These are phyloP conservation scores for Nemania sp. DNA, from an alignment of 2,329 filamentous ascomycete species.

Conservation along the genomic window DNA sequence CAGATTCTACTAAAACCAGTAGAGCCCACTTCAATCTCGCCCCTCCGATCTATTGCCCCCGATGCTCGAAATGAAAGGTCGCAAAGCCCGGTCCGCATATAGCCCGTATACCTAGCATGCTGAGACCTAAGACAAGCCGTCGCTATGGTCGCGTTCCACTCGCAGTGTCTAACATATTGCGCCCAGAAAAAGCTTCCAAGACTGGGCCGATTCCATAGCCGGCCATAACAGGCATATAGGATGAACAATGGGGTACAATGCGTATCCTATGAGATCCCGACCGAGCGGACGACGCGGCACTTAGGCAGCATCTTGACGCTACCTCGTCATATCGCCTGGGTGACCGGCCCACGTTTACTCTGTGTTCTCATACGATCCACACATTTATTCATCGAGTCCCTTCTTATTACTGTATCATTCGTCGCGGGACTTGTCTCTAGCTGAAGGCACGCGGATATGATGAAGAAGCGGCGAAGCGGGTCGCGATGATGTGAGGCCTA, in stretches of 20 bases:
- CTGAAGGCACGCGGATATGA: conserved; percentile 36
- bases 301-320: not conserved
- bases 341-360: no score
- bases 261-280: not conserved
- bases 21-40: not conserved
- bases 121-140: not conserved
- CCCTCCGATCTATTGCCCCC: not conserved
- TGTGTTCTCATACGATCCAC: no score
- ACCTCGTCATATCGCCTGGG: not conserved
- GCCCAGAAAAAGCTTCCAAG: not conserved
- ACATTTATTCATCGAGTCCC: not conserved
- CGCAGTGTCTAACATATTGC: not conserved
- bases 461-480: conserved; percentile 41
- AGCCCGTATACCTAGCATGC: not conserved
- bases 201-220: not conserved
- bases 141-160: not conserved
- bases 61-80: not conserved
- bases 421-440: conserved; percentile 38
- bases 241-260: not conserved
- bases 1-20: not conserved
- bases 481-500: conserved; percentile 42
- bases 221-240: not conserved
- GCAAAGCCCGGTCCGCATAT: not conserved
- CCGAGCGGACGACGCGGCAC: conserved; percentile 4
- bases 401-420: conserved; percentile 30